phyloP scores from a whole-genome alignment of 129 eudicot genomes.

The Lonicera japonica region DNA sequence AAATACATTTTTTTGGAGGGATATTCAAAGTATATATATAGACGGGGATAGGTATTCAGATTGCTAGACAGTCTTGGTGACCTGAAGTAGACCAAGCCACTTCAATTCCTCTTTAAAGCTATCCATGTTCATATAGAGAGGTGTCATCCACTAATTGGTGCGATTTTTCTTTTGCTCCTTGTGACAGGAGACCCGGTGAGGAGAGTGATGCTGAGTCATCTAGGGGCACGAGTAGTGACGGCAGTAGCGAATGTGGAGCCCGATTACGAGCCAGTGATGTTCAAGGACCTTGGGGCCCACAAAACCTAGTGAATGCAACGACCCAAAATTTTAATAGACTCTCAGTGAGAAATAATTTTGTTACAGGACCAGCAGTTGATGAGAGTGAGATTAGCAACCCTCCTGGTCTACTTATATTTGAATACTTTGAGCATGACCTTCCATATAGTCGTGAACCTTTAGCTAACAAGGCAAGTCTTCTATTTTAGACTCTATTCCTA shows the following conservation, averaged over 20 bases:
- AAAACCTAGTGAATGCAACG: slow-evolving; percentile 19
- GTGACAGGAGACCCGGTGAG: slow-evolving; percentile 64
- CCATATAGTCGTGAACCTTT: slow-evolving; percentile 89
- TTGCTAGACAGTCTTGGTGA: too few relatives aligned
- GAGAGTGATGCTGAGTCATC: slow-evolving; percentile 88
- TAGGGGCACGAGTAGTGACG: slow-evolving; percentile 63
- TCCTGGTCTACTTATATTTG: slow-evolving; percentile 63
- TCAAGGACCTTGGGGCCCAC: slow-evolving; percentile 31
- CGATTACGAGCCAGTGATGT: slow-evolving; percentile 15
- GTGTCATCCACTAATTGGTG: neutral
- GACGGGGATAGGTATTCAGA: too few relatives aligned
- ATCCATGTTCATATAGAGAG: slow-evolving; percentile 4
- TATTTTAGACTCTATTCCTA: too few relatives aligned
- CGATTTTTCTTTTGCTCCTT: neutral
- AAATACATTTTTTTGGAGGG: too few relatives aligned
- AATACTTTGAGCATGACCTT: slow-evolving; percentile 66
- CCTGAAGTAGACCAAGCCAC: too few relatives aligned
- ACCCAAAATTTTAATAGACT: slow-evolving; percentile 30
- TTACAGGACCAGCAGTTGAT: slow-evolving; percentile 31
- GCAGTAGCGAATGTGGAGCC: slow-evolving; percentile 47
- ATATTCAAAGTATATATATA: too few relatives aligned
- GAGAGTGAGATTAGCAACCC: slow-evolving; percentile 64
- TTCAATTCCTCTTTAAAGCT: too few relatives aligned
- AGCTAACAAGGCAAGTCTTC: slow-evolving; percentile 64
- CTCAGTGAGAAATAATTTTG: slow-evolving; percentile 21